Evolutionary conservation across 164 flowering plant genomes (phyloP).

Genomic region (Magnolia kwangsiensis): DNA sequence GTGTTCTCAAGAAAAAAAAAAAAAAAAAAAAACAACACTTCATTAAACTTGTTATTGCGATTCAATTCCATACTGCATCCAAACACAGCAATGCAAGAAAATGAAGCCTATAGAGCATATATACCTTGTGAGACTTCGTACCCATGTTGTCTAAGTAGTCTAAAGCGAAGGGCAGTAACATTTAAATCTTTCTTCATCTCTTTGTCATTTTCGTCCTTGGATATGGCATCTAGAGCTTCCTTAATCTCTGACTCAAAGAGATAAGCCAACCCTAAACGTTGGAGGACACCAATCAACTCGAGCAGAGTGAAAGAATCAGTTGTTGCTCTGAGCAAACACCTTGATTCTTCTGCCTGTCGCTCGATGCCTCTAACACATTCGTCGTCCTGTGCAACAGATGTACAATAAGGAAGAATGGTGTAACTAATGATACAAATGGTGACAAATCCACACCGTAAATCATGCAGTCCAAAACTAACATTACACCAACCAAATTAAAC

Average conservation of each 20-base stretch:
- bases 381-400: background rate
- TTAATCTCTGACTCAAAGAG: slow-evolving; percentile 11
- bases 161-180: slow-evolving; percentile 1
- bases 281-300: slow-evolving; percentile 4
- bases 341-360: background rate
- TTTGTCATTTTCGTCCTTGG: background rate
- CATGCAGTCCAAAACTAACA: no score
- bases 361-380: background rate
- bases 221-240: background rate
- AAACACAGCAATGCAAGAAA: background rate
- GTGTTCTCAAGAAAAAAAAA: no score
- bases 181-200: background rate
- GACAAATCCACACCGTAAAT: no score
- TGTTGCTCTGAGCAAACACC: background rate
- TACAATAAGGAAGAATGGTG: no score
- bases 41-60: background rate
- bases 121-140: slow-evolving; percentile 7
- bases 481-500: no score
- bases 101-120: background rate
- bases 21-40: no score
- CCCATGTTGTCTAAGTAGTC: slow-evolving; percentile 15
- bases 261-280: slow-evolving; percentile 9
- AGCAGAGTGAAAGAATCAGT: background rate
- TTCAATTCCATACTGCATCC: background rate
- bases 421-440: no score